Percentiles rank a stretch among this genome's conserved stretches.
phyloP scores from a whole-genome alignment of 139 green algal genomes.

The Chlamydomonas sp. region DNA sequence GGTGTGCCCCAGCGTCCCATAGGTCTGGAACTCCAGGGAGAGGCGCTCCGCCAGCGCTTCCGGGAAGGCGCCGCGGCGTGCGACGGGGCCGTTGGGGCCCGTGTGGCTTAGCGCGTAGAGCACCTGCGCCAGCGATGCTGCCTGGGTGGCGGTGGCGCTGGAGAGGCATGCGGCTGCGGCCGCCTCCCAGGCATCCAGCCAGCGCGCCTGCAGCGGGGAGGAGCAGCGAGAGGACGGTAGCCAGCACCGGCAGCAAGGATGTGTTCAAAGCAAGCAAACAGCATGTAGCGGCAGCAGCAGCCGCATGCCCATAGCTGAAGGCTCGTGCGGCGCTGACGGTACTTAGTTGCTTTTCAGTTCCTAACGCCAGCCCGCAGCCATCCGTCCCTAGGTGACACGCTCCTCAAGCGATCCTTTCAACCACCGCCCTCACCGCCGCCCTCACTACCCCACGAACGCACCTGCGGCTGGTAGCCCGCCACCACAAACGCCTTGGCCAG shows the following conservation, averaged over 20 bases:
- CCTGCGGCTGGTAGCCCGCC: not conserved
- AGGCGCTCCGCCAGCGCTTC: not conserved
- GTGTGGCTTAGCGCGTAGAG: not conserved
- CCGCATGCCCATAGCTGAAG: too few relatives aligned
- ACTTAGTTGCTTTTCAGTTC: too few relatives aligned
- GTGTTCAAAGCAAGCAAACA: too few relatives aligned
- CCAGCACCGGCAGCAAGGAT: too few relatives aligned
- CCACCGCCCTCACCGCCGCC: too few relatives aligned
- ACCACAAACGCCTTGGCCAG: constrained; percentile 14
- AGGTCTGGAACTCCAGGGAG: not conserved
- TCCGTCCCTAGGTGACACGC: too few relatives aligned
- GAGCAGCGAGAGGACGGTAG: not conserved
- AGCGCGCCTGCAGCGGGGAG: not conserved
- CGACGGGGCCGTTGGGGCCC: not conserved
- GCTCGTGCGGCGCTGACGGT: too few relatives aligned
- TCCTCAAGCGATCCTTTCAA: too few relatives aligned
- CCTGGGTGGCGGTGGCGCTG: not conserved
- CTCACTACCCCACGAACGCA: not conserved
- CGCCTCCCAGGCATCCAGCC: constrained; percentile 7
- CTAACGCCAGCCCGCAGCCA: too few relatives aligned
- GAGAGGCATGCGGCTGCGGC: not conserved
- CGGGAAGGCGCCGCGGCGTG: not conserved
- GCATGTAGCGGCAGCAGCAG: too few relatives aligned
- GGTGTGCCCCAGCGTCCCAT: not conserved
- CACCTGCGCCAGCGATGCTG: not conserved